Base-by-base conservation (phyloP, 129 eudicot genomes). In the Glebionis coronaria region DNA sequence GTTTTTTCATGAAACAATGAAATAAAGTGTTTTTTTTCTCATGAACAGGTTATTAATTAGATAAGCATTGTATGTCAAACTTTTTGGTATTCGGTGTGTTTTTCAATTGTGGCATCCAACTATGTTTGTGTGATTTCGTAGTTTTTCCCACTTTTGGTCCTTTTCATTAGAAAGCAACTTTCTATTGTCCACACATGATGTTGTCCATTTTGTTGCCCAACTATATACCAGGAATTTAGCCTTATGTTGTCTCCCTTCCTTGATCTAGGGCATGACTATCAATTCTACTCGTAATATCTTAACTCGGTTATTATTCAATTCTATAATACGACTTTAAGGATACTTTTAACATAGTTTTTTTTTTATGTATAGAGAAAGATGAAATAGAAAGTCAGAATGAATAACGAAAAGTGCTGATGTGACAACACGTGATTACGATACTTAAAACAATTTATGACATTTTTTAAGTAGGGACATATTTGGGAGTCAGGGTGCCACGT, bases 91-190 rank as follows among this genome's bases (percentile, higher is more conserved):
- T 23, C 49, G 40, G 50, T 68, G 64, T 64, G 50, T 75, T 61
- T 35, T 76, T 76, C 38, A 56, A 59, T 65, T 70, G 80, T 76
- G 80, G 15, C 46, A 52, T 76, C 80, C 80, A 76, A 76, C 80
- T 61, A 71, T 47, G 73, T 68, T 54, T 54, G 49, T 73, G 80
- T 62, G 57, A 68, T 52, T 75, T 68, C 75, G 42, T 60, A 76
- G 65, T 62, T 69, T 75, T 56, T 67, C 14, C 80, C 63, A 69
- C 80, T 61, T 76, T 75, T 61, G 57, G 69, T 75, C 69, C 74
- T 75, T 75, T 68, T 68, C 80, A 40, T 23, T 68, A 76, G 64
- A 76, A 76, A 76, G 80, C 70, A 68, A 76, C 80, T 51, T 61
- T 40, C 58, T 27, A 68, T 60, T 69, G 70, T 76, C 75, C 21